Percentiles rank a stretch among this genome's conserved stretches.
Conservation (phyloP, 2,329 filamentous ascomycete genomes). For the Alternaria sp. region DNA sequence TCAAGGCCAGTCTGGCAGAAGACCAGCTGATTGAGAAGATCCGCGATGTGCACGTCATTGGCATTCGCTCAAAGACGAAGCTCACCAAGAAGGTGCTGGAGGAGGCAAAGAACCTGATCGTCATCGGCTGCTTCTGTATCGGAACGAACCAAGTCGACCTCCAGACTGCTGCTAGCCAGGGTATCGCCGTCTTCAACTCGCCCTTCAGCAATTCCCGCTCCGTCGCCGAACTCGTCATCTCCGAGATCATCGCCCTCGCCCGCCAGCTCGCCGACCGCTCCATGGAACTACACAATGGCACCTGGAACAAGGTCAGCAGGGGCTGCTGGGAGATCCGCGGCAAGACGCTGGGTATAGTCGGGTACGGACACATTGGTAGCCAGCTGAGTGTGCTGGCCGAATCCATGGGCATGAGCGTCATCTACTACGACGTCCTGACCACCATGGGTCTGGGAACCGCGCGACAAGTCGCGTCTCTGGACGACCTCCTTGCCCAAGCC, state of each 20-base stretch:
- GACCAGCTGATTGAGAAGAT: conserved; percentile 98
- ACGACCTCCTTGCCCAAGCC: conserved; percentile 75
- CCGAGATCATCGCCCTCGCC: conserved; percentile 88
- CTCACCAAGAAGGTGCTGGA: conserved; percentile 82
- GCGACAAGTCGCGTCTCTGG: conserved; percentile 78
- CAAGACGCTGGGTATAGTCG: conserved; percentile 95
- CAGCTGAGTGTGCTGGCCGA: conserved; percentile 95
- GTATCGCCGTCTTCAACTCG: conserved; percentile 98
- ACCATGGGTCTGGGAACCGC: conserved; percentile 93
- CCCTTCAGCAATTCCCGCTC: conserved; percentile 98
- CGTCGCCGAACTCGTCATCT: conserved; percentile 94
- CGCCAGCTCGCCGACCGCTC: conserved; percentile 93
- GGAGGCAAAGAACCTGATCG: conserved; percentile 91
- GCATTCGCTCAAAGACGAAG: conserved; percentile 97
- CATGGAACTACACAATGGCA: conserved; percentile 90
- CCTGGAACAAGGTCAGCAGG: conserved; percentile 96
- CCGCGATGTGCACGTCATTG: conserved; percentile 95
- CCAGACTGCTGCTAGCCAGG: conserved; percentile 78
- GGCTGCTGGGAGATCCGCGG: conserved; percentile 98
- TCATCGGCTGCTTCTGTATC: conserved; percentile 98
- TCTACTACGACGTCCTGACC: conserved; percentile 95
- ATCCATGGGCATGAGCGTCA: conserved; percentile 96
- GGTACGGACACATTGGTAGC: conserved; percentile 96
- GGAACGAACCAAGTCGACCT: conserved; percentile 96
- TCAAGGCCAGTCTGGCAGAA: conserved; percentile 89